Conservation (phyloP, 805 yeast species). For the Crinitomyces ghanaensis region DNA sequence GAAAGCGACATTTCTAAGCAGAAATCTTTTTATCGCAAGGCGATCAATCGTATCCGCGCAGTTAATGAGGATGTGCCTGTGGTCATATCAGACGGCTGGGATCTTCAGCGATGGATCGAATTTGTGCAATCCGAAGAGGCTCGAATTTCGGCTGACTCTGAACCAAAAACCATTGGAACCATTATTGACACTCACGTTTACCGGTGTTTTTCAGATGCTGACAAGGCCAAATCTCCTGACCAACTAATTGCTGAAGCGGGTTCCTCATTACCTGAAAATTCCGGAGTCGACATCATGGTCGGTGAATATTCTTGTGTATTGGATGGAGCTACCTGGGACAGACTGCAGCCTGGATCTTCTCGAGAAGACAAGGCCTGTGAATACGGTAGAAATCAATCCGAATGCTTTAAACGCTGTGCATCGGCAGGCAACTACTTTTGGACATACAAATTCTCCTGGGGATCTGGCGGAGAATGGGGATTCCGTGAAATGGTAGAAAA, state of each 20-base stretch:
- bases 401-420: conserved; percentile 41
- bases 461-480: conserved; percentile 97
- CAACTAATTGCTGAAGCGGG: conserved; percentile 50
- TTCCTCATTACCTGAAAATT: conserved; percentile 21
- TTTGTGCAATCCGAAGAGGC: conserved; percentile 40
- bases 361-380: conserved; percentile 46
- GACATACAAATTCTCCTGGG: conserved; percentile 79
- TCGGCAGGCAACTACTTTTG: conserved; percentile 74
- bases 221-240: conserved; percentile 52
- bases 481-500: conserved; percentile 60
- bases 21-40: conserved; percentile 51
- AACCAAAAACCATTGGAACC: conserved; percentile 37
- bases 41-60: conserved; percentile 46
- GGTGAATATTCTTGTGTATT: conserved; percentile 90
- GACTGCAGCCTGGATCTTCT: conserved; percentile 29
- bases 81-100: conserved; percentile 89
- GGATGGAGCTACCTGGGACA: conserved; percentile 65
- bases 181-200: conserved; percentile 79
- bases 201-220: conserved; percentile 71
- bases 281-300: conserved; percentile 56
- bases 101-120: conserved; percentile 65
- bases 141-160: conserved; percentile 7
- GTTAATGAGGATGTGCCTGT: conserved; percentile 52
- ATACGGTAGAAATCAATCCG: conserved; percentile 49
- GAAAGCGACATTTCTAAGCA: conserved; percentile 34